A percentile compares a stretch with the other conserved stretches of the same genome.
Conservation (phyloP, 495 filamentous ascomycete species). For the Penicillium verhagenii region DNA sequence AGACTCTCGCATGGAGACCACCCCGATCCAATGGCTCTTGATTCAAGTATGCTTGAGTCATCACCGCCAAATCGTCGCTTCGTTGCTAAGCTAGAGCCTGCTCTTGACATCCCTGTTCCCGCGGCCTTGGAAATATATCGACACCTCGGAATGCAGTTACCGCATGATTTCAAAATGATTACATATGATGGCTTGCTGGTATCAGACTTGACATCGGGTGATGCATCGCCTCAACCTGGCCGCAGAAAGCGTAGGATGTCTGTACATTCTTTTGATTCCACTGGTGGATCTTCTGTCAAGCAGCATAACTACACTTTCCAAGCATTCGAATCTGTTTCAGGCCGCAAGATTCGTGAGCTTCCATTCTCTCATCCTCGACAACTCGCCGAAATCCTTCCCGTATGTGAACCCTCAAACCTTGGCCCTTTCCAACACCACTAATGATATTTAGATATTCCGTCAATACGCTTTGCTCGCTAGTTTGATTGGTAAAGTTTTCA, state of each 20-base stretch:
- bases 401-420: constrained; percentile 19
- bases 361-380: constrained; percentile 88
- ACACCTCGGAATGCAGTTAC: constrained; percentile 55
- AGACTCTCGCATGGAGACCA: constrained; percentile 34
- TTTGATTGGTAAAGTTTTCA: constrained; percentile 62
- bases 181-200: constrained; percentile 71
- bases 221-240: constrained; percentile 23
- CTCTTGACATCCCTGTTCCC: constrained; percentile 68
- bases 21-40: constrained; percentile 47
- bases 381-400: constrained; percentile 71
- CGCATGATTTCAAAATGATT: constrained; percentile 53
- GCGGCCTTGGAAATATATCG: constrained; percentile 67
- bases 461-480: constrained; percentile 71
- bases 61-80: constrained; percentile 74
- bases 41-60: constrained; percentile 43
- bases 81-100: constrained; percentile 79
- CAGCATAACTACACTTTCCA: constrained; percentile 68
- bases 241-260: constrained; percentile 34
- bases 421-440: constrained; percentile 6
- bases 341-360: constrained; percentile 64
- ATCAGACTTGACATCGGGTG: constrained; percentile 35
- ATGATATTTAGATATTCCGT: constrained; percentile 50
- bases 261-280: constrained; percentile 33
- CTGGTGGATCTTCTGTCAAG: constrained; percentile 42
- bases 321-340: constrained; percentile 67